These are phyloP conservation scores for Ceratobasidium sp. DNA, from an alignment of 1,284 basidiomycete species.

Conservation along the genomic window DNA sequence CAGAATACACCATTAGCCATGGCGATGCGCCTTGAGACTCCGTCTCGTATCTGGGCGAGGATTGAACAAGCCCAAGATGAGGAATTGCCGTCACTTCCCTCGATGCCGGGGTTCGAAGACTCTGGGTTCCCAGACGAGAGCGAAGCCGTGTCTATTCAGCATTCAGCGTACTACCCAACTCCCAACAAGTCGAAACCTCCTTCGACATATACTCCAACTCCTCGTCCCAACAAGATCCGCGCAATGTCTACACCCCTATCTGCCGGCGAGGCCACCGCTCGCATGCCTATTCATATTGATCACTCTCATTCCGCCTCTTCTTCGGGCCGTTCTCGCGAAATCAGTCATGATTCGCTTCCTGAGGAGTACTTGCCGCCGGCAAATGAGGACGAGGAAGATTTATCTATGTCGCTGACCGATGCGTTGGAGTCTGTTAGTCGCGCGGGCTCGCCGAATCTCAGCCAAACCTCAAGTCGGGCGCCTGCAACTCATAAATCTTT, in stretches of 20 bases:
- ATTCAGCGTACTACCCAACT: constrained; percentile 36
- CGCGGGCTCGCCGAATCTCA: constrained; percentile 19
- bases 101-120: constrained; percentile 35
- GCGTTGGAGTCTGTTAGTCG: constrained; percentile 34
- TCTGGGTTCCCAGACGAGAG: constrained; percentile 39
- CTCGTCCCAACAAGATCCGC: constrained; percentile 34
- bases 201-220: constrained; percentile 34
- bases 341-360: constrained; percentile 2
- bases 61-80: constrained; percentile 40
- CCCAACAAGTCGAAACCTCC: constrained; percentile 32
- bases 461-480: neutral
- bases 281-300: constrained; percentile 24
- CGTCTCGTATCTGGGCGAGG: constrained; percentile 40
- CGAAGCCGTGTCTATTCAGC: constrained; percentile 26
- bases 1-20: neutral
- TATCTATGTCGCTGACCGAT: constrained; percentile 33
- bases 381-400: constrained; percentile 22
- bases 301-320: constrained; percentile 16
- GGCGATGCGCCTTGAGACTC: constrained; percentile 40
- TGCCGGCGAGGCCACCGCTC: constrained; percentile 28
- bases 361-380: constrained; percentile 34
- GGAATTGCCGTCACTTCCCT: constrained; percentile 37
- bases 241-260: constrained; percentile 29
- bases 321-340: constrained; percentile 21
- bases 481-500: constrained; percentile 24